Conservation (phyloP, 2,329 filamentous ascomycete genomes). For the Ilyonectria robusta region DNA sequence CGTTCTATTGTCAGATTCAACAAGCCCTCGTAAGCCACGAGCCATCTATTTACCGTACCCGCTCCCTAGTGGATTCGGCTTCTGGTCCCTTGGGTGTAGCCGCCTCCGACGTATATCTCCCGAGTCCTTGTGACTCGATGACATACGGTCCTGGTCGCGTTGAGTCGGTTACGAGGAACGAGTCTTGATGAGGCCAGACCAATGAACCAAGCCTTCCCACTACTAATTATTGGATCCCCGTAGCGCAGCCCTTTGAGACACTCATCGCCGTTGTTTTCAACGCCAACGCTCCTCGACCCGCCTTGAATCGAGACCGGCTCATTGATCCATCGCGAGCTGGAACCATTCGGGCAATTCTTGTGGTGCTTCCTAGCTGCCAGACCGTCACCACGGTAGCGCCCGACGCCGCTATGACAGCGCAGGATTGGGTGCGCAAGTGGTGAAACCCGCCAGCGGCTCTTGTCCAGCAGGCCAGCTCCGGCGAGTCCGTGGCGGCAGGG, state of each 20-base stretch:
- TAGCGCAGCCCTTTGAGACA: slow-evolving; percentile 30
- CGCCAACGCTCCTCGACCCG: background rate
- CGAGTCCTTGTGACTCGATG: background rate
- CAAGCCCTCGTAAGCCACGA: slow-evolving; percentile 19
- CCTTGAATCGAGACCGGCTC: slow-evolving; percentile 28
- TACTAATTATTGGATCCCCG: slow-evolving; percentile 11
- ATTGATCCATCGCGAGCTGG: slow-evolving; percentile 21
- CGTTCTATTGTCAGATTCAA: slow-evolving; percentile 24
- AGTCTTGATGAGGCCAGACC: slow-evolving; percentile 17
- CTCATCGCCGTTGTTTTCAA: slow-evolving; percentile 11
- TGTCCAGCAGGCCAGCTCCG: slow-evolving; percentile 34
- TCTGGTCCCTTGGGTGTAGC: background rate
- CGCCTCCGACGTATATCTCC: background rate
- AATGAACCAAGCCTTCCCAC: slow-evolving; percentile 33
- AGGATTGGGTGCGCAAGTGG: slow-evolving; percentile 27
- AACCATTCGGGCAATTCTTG: slow-evolving; percentile 25
- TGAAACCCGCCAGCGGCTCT: slow-evolving; percentile 37
- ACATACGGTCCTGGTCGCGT: background rate
- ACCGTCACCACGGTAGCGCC: slow-evolving; percentile 22
- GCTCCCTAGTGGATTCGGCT: slow-evolving; percentile 3
- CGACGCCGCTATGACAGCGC: slow-evolving; percentile 7
- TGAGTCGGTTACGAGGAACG: slow-evolving; percentile 6
- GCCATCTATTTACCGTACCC: slow-evolving; percentile 34
- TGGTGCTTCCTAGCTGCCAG: background rate
- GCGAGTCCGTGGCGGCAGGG: slow-evolving; percentile 37